These are phyloP conservation scores for Fagus sylvatica DNA, from an alignment of 306 rosid genomes.

Conservation along the genomic window DNA sequence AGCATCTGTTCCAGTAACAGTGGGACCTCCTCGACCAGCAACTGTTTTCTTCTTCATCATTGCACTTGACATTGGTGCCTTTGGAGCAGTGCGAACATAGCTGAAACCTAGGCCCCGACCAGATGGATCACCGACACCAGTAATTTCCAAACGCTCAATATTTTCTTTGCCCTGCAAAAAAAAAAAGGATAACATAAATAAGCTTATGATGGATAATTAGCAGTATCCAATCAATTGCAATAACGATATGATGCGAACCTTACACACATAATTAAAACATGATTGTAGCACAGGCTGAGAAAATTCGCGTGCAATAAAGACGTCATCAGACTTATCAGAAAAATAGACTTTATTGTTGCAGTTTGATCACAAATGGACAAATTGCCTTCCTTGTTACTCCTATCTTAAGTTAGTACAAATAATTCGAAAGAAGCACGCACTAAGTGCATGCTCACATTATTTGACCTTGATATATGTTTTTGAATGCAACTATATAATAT, in stretches of 20 bases:
- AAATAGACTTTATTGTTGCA: background rate
- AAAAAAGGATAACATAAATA: background rate
- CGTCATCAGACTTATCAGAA: background rate
- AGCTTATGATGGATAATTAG: too few species aligned
- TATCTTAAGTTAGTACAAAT: background rate
- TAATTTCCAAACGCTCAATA: constrained; percentile 89
- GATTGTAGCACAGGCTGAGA: background rate
- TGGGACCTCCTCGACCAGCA: constrained; percentile 72
- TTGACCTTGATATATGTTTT: background rate
- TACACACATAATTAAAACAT: background rate
- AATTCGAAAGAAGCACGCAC: background rate
- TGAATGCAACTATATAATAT: background rate
- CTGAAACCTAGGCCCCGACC: constrained; percentile 96
- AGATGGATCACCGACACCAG: constrained; percentile 98
- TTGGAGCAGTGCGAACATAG: constrained; percentile 81
- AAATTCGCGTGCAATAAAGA: background rate
- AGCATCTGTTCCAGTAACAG: constrained; percentile 98
- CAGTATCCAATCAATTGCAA: too few species aligned
- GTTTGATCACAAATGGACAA: background rate
- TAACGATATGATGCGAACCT: too few species aligned
- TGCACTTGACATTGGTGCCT: constrained; percentile 82
- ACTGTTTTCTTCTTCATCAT: constrained; percentile 75
- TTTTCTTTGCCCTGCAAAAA: constrained; percentile 82
- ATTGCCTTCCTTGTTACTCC: background rate
- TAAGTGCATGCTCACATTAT: background rate